phyloP scores from a whole-genome alignment of 2,329 filamentous ascomycete genomes.

The Aspergillus ochraceoroseus region DNA sequence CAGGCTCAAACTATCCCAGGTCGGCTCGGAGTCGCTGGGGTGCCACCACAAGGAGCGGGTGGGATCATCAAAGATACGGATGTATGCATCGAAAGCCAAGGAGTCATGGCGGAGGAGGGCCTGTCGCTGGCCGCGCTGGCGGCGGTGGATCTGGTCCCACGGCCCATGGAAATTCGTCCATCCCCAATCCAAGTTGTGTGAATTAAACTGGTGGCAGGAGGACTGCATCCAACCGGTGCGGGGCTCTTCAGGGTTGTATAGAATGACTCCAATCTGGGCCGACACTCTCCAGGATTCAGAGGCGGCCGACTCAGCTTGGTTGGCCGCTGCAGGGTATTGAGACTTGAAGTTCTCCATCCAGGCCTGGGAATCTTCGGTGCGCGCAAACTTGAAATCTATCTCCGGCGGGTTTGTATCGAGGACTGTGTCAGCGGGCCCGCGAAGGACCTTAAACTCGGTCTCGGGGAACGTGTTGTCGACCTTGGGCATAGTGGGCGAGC shows the following conservation, averaged over 20 bases:
- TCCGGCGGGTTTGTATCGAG: constrained; percentile 33
- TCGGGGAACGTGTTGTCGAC: constrained; percentile 37
- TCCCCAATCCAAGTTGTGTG: constrained; percentile 57
- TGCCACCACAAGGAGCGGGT: constrained; percentile 60
- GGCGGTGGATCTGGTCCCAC: constrained; percentile 54
- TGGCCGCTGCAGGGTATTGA: constrained; percentile 22
- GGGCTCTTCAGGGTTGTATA: constrained; percentile 61
- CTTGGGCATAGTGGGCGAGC: constrained; percentile 48
- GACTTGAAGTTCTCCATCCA: constrained; percentile 34
- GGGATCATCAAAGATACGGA: constrained; percentile 57
- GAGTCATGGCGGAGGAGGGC: constrained; percentile 58
- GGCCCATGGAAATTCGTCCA: constrained; percentile 60
- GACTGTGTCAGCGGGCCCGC: constrained; percentile 35
- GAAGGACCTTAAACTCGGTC: constrained; percentile 40
- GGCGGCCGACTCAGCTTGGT: constrained; percentile 9
- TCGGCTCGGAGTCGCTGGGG: constrained; percentile 48
- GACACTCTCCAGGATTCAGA: constrained; percentile 46
- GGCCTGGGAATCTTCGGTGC: constrained; percentile 25
- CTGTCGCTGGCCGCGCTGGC: constrained; percentile 55
- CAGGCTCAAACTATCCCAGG: constrained; percentile 54
- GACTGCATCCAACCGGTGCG: constrained; percentile 54
- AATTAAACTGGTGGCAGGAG: constrained; percentile 57
- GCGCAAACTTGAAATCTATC: constrained; percentile 29
- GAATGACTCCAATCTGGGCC: constrained; percentile 58
- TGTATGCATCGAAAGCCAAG: constrained; percentile 58